Evolutionary conservation across 148 eudicot genomes (phyloP).

Genomic region (Rhododendron vialii): DNA sequence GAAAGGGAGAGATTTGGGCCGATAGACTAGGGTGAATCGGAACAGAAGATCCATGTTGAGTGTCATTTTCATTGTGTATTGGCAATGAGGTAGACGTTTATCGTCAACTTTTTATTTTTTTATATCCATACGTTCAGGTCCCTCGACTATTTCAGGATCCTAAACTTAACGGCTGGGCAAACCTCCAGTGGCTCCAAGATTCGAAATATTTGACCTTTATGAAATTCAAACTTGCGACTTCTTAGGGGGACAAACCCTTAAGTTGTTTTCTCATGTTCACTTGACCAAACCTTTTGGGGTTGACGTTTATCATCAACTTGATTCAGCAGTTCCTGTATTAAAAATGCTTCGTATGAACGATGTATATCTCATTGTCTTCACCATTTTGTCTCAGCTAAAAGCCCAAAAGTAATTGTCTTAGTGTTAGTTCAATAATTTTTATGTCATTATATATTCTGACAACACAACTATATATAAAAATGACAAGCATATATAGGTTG

Average conservation of each 20-base stretch:
- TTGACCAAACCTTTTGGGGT: too few relatives aligned
- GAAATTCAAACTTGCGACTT: not conserved
- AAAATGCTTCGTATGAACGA: not conserved
- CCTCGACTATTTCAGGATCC: too few relatives aligned
- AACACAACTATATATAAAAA: not conserved
- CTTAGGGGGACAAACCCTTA: not conserved
- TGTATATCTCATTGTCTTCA: not conserved
- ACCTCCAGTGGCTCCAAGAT: accelerated
- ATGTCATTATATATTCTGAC: not conserved
- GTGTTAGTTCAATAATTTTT: not conserved
- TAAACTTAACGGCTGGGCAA: too few relatives aligned
- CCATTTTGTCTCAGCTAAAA: not conserved
- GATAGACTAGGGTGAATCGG: not conserved
- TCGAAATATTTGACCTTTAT: too few relatives aligned
- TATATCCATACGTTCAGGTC: too few relatives aligned
- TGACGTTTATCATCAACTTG: not conserved
- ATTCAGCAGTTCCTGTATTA: too few relatives aligned
- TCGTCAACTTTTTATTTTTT: not conserved
- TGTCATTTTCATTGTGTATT: not conserved
- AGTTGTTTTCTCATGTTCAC: not conserved
- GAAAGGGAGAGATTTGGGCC: not conserved
- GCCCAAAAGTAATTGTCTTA: too few relatives aligned
- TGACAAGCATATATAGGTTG: not conserved
- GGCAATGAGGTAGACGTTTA: not conserved
- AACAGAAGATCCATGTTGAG: not conserved